Base-by-base conservation (phyloP, 768 basidiomycete genomes). In the Candolleomyces eurysporus region DNA sequence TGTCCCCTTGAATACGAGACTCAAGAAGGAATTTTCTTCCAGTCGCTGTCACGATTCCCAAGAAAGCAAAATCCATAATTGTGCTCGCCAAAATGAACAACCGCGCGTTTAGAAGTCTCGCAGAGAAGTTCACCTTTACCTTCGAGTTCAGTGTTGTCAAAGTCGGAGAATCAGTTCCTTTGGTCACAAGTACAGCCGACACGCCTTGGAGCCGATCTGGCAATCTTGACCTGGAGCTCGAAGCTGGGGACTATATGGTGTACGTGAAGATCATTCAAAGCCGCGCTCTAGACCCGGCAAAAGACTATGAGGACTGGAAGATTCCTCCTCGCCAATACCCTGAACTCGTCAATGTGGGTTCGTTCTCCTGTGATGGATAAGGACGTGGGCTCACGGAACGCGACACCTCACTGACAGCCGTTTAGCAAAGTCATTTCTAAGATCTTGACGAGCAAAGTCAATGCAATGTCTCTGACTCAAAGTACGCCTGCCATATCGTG, bases 91-190 rank as follows among this genome's bases (percentile, higher is more conserved):
- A 79, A 62, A 64, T 80, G 45, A 81, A 84, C 65, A 61, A 67
- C 2, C 74, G 82, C 10, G 82, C 78, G 67, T 82, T 79, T 66
- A 63, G 65, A 16, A 74, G 73, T 40, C 67, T 82, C 40, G 64
- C 72, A 0, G 76, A 77, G 6, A 67, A 63, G 31, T 69, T 70
- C 14, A 57, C 61, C 16, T 78, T 75, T 73, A 70, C 67, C 21
- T 69, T 83, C 32, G 82, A 83, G 42, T 82, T 83, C 59, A 70
- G 72, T 16, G 65, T 84, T 1, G 80, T 75, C 68, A 79, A 78
- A 62, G 67, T 75, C 59, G 79, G 77, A 0, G 67, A 71, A 30
- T 67, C 64, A 5, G 66, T 70, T 10, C 55, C 68, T 1, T 61
- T 68, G 22, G 72, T 69, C 1, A 66, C 72, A 57, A 69, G 72